Base-by-base conservation (phyloP, 164 flowering plant genomes). In the Platanus orientalis region DNA sequence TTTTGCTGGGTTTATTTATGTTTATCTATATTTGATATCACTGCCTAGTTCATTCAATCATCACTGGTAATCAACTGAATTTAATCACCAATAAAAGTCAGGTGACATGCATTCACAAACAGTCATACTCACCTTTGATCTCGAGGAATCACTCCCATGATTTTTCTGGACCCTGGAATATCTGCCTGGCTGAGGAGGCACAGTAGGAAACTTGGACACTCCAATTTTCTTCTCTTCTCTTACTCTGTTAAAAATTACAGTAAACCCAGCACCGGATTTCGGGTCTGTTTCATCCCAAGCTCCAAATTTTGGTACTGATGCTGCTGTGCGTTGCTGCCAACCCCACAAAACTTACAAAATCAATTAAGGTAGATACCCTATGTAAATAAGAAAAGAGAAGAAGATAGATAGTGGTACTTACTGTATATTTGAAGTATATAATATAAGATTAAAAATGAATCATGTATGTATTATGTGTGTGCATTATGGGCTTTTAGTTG, bases 241-340 rank as follows among this genome's bases (percentile, higher is more conserved):
- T 51, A 78, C 78, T 75, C 75, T 77, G 71, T 81, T 75, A 71
- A 87, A 87, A n/a, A 84, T 81, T 47, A 72, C 69, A 7, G 92
- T 84, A 63, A 77, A 87, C 12, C 86, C 86, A 56, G 83, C 87
- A 29, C 83, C 88, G 32, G 89, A 82, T 68, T 13, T 77, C 1
- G 89, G 89, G 52, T 87, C 85, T 6, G 64, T 75, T 57, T 75
- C 92, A 69, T 87, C 86, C 89, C 92, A 87, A 23, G 72, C 81
- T 27, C 92, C 92, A 47, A 87, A 87, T 62, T 80, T 81, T 6
- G 92, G 92, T 17, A 87, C 69, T 10, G 88, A 79, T 28, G 81
- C 79, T 45, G 66, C 68, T 75, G 70, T 79, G 4, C 64, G 73
- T 65, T 66, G 73, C 82, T 80, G n/a, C n/a, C n/a, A n/a, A n/a